Evolutionary conservation across 2,329 filamentous ascomycete species (phyloP), one percentile per base, ranked within the genome.

Genomic region (Cadophora sp.): DNA sequence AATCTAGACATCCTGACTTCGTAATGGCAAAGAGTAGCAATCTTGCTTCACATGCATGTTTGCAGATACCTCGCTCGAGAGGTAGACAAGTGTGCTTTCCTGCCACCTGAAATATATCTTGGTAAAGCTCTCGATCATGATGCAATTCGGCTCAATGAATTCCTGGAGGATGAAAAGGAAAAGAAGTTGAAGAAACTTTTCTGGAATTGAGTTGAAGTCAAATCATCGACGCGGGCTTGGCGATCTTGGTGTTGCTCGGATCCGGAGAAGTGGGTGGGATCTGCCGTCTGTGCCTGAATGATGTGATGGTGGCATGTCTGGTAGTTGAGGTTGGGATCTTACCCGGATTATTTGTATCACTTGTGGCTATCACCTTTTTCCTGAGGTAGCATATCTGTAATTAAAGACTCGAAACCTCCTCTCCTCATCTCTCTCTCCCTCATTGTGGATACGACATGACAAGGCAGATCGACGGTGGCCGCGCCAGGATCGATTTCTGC

Each of bases 31-130:
- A 74, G 77, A 8, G 78, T 79, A 9, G 76, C 79, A 5, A 77
- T 78, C n/a, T 72, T 79, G 34, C 72, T 81, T 24, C 77, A 79
- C 61, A 71, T 74, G 65, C 79, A 81, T 70, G 72, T 80, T 16
- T 80, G 80, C 68, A 70, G 76, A 51, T 80, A 79, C 71, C 75
- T 79, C 43, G 77, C 78, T 16, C 66, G 60, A 51, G 74, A 75
- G 29, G 67, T 71, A 16, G 74, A 77, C 1, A 73, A 75, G 60
- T 80, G 79, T 69, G 71, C 76, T 0, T 79, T 80, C 60, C 71
- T 80, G 11, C 74, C 76, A 16, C 76, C 76, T 11, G 76, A 79
- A 50, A 66, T 69, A 22, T 75, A 75, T 60, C 65, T 71, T 37
- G 71, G 67, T 22, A 64, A 68, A 50, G 68, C 64, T 53, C 19